A percentile compares a stretch with the other conserved stretches of the same genome.
These are phyloP conservation scores for Alternaria ventricosa DNA, from an alignment of 2,329 filamentous ascomycete species.

Conservation along the genomic window DNA sequence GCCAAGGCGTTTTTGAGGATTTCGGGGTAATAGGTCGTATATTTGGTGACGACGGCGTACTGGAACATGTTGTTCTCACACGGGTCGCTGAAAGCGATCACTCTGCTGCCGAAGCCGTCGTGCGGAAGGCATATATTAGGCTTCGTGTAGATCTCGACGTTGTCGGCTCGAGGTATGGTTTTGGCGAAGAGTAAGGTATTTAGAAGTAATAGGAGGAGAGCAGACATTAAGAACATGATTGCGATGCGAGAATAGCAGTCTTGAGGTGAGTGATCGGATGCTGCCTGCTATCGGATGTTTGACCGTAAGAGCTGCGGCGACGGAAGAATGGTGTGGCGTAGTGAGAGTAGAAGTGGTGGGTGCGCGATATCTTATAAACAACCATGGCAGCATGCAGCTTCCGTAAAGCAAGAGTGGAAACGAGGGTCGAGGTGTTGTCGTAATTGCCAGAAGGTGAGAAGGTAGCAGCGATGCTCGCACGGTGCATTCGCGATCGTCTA, in stretches of 20 bases:
- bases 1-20: slow-evolving; percentile 4
- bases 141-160: not conserved
- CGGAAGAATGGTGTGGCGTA: not conserved
- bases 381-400: not conserved
- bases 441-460: not conserved
- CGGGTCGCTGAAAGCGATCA: not conserved
- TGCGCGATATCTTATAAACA: not conserved
- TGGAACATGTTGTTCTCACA: not conserved
- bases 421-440: not conserved
- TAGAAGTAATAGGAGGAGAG: not conserved
- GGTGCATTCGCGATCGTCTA: not conserved
- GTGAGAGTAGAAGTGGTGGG: not conserved
- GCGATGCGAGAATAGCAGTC: no score
- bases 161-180: not conserved
- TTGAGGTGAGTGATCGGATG: not conserved
- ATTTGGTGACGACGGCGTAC: slow-evolving; percentile 9
- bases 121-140: not conserved
- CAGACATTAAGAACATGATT: not conserved
- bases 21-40: slow-evolving; percentile 8
- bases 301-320: not conserved
- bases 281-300: not conserved
- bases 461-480: not conserved
- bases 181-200: not conserved
- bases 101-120: not conserved
- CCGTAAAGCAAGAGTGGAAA: not conserved